Evolutionary conservation across 257 asterid species (phyloP).

Genomic region (Forsythia suspensa): DNA sequence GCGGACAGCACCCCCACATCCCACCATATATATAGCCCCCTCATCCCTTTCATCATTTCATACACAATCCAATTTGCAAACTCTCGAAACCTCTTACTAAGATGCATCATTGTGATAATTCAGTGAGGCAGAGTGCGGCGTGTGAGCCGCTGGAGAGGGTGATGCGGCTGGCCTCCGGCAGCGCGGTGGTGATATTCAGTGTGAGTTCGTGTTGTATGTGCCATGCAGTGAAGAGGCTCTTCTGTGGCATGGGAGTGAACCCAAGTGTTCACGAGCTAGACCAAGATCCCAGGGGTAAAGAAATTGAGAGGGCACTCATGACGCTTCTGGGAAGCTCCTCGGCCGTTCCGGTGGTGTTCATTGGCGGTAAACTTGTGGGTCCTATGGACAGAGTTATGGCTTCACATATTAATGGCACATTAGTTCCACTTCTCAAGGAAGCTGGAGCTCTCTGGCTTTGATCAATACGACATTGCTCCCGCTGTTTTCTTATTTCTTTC

Average conservation of each 20-base stretch:
- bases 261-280: constrained; percentile 59
- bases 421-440: constrained; percentile 61
- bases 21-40: neutral
- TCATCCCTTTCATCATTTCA: neutral
- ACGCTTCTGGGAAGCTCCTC: constrained; percentile 39
- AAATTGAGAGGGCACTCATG: constrained; percentile 42
- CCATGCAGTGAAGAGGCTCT: constrained; percentile 56
- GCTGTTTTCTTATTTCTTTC: neutral
- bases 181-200: constrained; percentile 62
- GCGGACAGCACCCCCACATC: neutral
- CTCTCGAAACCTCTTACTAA: neutral
- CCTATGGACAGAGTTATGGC: constrained; percentile 65
- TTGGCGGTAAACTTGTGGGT: constrained; percentile 62
- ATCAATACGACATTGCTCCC: neutral
- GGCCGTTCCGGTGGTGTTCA: constrained; percentile 55
- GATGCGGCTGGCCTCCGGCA: constrained; percentile 44
- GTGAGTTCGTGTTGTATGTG: constrained; percentile 65
- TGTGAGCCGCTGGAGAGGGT: constrained; percentile 35
- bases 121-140: neutral
- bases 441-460: constrained; percentile 69
- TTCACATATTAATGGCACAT: constrained; percentile 47
- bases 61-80: neutral
- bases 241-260: constrained; percentile 62
- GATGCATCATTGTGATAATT: neutral
- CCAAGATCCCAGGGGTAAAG: constrained; percentile 47